Evolutionary conservation across 2,329 filamentous ascomycete genomes (phyloP), one percentile per base, ranked within the genome.

Genomic region (Trichoderma citrinoviride): DNA sequence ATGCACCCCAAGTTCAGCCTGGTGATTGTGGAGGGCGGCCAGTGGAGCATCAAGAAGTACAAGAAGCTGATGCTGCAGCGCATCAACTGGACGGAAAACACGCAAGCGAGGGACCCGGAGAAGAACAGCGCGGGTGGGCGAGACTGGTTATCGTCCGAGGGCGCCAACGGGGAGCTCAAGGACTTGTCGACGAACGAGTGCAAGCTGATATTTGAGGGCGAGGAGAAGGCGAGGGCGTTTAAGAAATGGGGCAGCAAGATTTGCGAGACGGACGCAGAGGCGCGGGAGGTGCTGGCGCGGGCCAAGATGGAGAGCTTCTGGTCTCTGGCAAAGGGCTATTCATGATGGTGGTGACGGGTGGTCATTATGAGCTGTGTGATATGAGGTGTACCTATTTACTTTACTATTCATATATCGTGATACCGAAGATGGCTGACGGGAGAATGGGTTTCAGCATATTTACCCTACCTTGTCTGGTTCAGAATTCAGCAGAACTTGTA

Each of bases 261-360:
- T n/a, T 97, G 93, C 76, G 95, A 98, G 78, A 94, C 91, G 2
- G 95, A 99, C 75, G 85, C 88, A 12, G 91, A 96, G 74, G 95
- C 94, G 5, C 90, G 91, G 74, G 92, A 97, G 70, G 83, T 89
- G 23, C 78, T 99, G 67, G 80, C 87, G 14, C 85, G 92, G 70
- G 87, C 88, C 6, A 97, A 96, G 81, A 91, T 98, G 85, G 94
- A 98, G 71, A 96, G 90, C 72, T 94, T 99, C 73, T 99, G 95
- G 95, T 90, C 90, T 10, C 79, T 95, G 70, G 94, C 93, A 0
- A 96, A 96, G 82, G 91, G 76, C 17, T 65, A 74, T 5, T 21
- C 69, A 68, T 61, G 53, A 66, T 60, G 47, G 53, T 12, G n/a
- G n/a, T 25, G 40, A 46, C 19, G 57, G 21, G n/a, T 7, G 27